Conservation (phyloP, 257 asterid species). For the Jacaranda mimosifolia region DNA sequence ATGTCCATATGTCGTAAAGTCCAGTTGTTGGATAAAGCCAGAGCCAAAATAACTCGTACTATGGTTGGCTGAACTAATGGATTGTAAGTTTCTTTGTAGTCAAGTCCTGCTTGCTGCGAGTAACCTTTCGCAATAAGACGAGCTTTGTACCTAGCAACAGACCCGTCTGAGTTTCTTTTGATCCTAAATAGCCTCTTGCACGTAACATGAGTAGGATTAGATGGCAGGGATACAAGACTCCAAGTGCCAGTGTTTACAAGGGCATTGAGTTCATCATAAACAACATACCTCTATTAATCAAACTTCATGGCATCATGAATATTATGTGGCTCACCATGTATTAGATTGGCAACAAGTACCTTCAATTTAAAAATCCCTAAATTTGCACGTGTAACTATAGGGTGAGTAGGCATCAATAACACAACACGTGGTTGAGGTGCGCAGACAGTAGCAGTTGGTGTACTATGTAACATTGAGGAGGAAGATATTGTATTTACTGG, state of each 20-base stretch:
- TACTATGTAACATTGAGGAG: too few species aligned
- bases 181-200: background rate
- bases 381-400: too few species aligned
- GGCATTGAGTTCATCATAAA: background rate
- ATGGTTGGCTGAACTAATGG: background rate
- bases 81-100: background rate
- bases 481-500: too few species aligned
- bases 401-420: too few species aligned
- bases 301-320: too few species aligned
- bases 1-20: background rate
- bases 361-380: too few species aligned
- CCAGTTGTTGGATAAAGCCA: background rate
- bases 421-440: too few species aligned
- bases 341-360: too few species aligned
- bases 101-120: background rate
- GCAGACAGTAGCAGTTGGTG: too few species aligned
- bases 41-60: background rate
- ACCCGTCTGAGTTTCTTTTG: background rate
- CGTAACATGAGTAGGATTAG: too few species aligned
- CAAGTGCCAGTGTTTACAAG: background rate
- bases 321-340: too few species aligned
- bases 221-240: background rate
- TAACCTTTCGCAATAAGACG: background rate
- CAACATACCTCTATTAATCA: too few species aligned
- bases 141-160: background rate